Evolutionary conservation across 169 alveolate genomes (phyloP).

Genomic region (Plasmodium malariae): DNA sequence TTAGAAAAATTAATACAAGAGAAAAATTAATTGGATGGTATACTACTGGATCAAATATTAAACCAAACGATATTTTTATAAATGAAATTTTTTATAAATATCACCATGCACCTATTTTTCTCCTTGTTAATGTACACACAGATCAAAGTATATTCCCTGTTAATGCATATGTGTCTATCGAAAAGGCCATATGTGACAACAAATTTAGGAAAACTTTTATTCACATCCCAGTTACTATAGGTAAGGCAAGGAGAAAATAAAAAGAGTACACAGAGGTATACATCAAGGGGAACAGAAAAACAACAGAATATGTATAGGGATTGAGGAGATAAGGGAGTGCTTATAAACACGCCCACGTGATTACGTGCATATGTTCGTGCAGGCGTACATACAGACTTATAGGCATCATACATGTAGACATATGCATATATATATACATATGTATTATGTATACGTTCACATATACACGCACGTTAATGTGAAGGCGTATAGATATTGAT

Average conservation of each 20-base stretch:
- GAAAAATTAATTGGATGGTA: conserved; percentile 99
- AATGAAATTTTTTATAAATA: conserved; percentile 96
- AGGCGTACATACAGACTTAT: too few species aligned
- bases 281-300: too few species aligned
- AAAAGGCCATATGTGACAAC: conserved; percentile 95
- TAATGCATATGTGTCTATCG: conserved; percentile 95
- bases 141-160: conserved; percentile 91
- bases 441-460: too few species aligned
- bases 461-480: too few species aligned
- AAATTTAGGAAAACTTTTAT: conserved; percentile 94
- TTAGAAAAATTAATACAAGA: conserved; percentile 95
- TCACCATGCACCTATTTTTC: conserved; percentile 95
- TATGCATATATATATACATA: too few species aligned
- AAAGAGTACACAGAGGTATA: too few species aligned
- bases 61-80: conserved; percentile 97
- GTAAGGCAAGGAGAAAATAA: conserved; percentile 61
- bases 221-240: conserved; percentile 94
- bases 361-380: too few species aligned
- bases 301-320: too few species aligned
- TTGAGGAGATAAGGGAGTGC: too few species aligned
- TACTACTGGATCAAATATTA: conserved; percentile 97
- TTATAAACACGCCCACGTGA: too few species aligned
- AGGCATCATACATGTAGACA: too few species aligned
- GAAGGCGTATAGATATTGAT: too few species aligned
- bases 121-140: conserved; percentile 92